Base-by-base conservation (phyloP, 345 rosid genomes). In the Conringia planisiliqua region DNA sequence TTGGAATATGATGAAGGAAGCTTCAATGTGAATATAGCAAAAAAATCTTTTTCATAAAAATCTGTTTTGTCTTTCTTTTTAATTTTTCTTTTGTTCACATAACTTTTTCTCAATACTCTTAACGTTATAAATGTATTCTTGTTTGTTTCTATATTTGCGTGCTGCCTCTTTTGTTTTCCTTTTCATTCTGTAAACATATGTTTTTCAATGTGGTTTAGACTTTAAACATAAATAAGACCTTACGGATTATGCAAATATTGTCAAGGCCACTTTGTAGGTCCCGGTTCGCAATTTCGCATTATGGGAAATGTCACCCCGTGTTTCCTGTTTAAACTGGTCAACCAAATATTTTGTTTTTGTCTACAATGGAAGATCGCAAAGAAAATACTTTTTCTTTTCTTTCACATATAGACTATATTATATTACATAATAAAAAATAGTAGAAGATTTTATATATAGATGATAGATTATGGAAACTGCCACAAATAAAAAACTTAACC, bases 251-350 rank as follows among this genome's bases (percentile, higher is more conserved):
- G 22, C 26, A 50, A 33, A 20, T 48, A 7, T 24, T 27, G 48
- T 9, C 10, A 24, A 35, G 22, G 48, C 17, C 17, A 10, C 26
- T 33, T 32, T 66, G 78, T 73, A 65, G 70, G 71, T 44, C 78
- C 66, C 33, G 67, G 27, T 66, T 58, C 54, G 54, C 73, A 74
- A 58, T 13, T 66, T 58, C 54, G 54, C 73, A 74, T 66, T 13
- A 27, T 27, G 54, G 72, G 61, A 66, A 66, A 58, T 58, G 36
- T 18, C 73, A 74, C 14, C 72, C 61, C 52, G 52, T 50, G 12
- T 58, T 72, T 38, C 52, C 7, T 57, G 68, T 62, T 43, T 51
- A 47, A 18, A 46, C 27, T 39, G 18, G 61, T 66, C 73, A 74
- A 66, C 67, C 67, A 67, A 57, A 38, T 60, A 9, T 46, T 16